Evolutionary conservation across 129 eudicot genomes (phyloP).

Genomic region (Mikania micrantha): DNA sequence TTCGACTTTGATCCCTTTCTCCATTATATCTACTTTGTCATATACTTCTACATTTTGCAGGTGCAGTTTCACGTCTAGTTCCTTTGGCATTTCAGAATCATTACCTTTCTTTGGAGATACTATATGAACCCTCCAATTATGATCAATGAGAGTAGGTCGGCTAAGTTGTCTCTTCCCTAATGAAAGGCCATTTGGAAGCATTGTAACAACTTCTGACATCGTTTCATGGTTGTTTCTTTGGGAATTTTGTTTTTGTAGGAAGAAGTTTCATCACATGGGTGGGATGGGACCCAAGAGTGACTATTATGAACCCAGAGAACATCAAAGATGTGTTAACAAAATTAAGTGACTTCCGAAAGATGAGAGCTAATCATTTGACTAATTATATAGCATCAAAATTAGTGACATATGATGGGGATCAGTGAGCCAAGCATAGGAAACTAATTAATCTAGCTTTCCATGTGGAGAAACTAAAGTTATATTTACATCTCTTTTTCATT

Average conservation of each 20-base stretch:
- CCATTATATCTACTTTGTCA: too few relatives aligned
- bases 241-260: neutral
- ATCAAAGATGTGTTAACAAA: neutral
- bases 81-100: too few relatives aligned
- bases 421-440: neutral
- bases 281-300: slow-evolving; percentile 1
- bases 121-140: too few relatives aligned
- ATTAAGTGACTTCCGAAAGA: neutral
- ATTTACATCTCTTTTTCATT: neutral
- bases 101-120: too few relatives aligned
- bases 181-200: slow-evolving; percentile 31
- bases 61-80: too few relatives aligned
- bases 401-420: neutral
- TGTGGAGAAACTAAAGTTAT: neutral
- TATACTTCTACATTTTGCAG: too few relatives aligned
- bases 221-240: too few relatives aligned
- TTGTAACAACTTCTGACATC: slow-evolving; percentile 51
- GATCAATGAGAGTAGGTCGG: slow-evolving; percentile 12
- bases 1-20: too few relatives aligned
- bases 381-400: neutral
- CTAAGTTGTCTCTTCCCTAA: neutral
- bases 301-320: neutral
- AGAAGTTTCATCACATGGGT: neutral
- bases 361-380: neutral
- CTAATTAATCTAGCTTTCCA: neutral